Evolutionary conservation across 768 basidiomycete species (phyloP), one percentile per base, ranked within the genome.

Genomic region (Cystofilobasidium macerans): DNA sequence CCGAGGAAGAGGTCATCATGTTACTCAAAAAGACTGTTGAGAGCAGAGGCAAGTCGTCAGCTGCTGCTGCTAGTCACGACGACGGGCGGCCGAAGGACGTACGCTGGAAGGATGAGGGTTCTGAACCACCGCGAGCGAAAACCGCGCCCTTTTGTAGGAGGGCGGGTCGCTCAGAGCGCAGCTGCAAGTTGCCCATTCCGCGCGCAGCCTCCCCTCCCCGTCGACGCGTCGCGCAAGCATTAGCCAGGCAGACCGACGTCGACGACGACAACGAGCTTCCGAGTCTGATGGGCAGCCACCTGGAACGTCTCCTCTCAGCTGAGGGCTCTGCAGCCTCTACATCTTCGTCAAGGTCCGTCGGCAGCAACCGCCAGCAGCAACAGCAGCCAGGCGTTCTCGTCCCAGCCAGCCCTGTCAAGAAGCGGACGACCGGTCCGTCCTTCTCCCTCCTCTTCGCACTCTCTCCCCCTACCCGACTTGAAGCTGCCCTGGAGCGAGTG

Each of bases 321-420:
- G 51, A 66, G 54, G 18, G 35, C 9, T 47, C 42, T 12, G n/a
- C 45, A 48, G 38, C 43, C 71, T 75, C 65, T 43, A 36, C 38
- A 40, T 8, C 38, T 40, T 40, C 42, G 42, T 4, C 42, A 13
- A 14, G 22, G 42, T 7, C 42, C 16, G 13, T 13, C 42, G 63
- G 63, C 24, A 60, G n/a, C 9, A 43, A 57, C 0, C 33, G 48
- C 5, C 58, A 40, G 38, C 16, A 40, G 38, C 8, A 47, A 20
- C 36, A 65, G 58, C 57, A 51, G 38, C 16, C 38, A 9, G 16
- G 24, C 30, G 61, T 68, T 26, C 67, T 68, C 35, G 62, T 63
- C 38, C 67, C 43, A 12, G 54, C 61, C 4, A 68, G 67, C 58
- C 67, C 67, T 4, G 45, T 54, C 22, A 68, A 68, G 60, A 43